Evolutionary conservation across 768 basidiomycete species (phyloP).

Genomic region (Panaeolus papilionaceus): DNA sequence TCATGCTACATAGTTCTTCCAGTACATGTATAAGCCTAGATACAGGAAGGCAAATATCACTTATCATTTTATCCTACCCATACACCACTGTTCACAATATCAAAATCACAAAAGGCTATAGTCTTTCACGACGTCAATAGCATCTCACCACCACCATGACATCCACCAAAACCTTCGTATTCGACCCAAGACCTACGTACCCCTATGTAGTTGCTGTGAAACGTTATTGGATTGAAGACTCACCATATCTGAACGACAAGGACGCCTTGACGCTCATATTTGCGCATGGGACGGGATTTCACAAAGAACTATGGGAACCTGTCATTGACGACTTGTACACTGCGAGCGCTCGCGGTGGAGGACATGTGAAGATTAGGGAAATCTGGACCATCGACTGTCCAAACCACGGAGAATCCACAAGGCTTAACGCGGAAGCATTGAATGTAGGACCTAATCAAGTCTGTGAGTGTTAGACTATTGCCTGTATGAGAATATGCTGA

Average conservation of each 20-base stretch:
- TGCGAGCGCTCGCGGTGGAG: constrained; percentile 28
- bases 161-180: constrained; percentile 41
- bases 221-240: constrained; percentile 49
- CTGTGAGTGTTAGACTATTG: constrained; percentile 39
- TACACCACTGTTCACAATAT: no score
- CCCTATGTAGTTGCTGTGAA: constrained; percentile 55
- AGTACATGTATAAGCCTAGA: no score
- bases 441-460: constrained; percentile 44
- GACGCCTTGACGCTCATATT: constrained; percentile 55
- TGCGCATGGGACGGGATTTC: constrained; percentile 60
- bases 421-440: constrained; percentile 51
- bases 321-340: constrained; percentile 53
- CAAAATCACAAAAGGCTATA: no score
- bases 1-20: no score
- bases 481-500: background rate
- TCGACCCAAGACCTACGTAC: constrained; percentile 60
- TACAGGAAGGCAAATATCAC: no score
- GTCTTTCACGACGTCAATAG: no score
- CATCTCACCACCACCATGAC: background rate
- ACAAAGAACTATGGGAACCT: constrained; percentile 66
- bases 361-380: constrained; percentile 46
- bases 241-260: constrained; percentile 39
- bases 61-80: no score
- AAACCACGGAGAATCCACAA: constrained; percentile 60
- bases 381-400: constrained; percentile 60